Conservation (phyloP, 176 grass and related monocot species). For the Avena sativa region DNA sequence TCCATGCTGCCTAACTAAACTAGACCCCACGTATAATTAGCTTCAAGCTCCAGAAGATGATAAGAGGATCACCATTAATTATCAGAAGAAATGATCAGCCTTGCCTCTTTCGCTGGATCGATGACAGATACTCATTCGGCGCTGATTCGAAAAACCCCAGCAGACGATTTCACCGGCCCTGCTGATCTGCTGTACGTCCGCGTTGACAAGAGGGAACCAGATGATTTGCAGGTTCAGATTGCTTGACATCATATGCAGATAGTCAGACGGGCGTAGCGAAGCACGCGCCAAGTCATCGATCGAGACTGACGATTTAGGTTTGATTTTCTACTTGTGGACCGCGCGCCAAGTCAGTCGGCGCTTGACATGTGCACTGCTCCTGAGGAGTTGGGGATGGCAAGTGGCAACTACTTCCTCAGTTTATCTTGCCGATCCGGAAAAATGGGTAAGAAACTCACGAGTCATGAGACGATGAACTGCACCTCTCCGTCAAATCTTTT, state of each 20-base stretch:
- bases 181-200: not conserved
- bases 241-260: slow-evolving; percentile 43
- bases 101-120: slow-evolving; percentile 48
- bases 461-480: not conserved
- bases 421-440: not conserved
- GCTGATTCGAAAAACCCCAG: slow-evolving; percentile 26
- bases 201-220: slow-evolving; percentile 42
- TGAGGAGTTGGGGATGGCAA: not conserved
- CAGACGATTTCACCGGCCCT: slow-evolving; percentile 23
- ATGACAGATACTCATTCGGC: not conserved
- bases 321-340: slow-evolving; percentile 7
- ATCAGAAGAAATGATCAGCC: slow-evolving; percentile 25
- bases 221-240: slow-evolving; percentile 20
- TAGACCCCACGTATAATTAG: not conserved
- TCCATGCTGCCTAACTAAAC: slow-evolving; percentile 17
- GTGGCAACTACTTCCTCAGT: not conserved
- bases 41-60: slow-evolving; percentile 37
- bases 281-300: not conserved
- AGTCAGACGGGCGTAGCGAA: slow-evolving; percentile 27
- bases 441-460: not conserved
- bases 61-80: slow-evolving; percentile 6
- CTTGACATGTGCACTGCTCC: slow-evolving; percentile 25
- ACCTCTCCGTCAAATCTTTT: not conserved
- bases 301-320: not conserved
- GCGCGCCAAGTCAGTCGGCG: not conserved